Evolutionary conservation across 139 green algal species (phyloP), one percentile per base, ranked within the genome.

Genomic region (Gonium pectorale): DNA sequence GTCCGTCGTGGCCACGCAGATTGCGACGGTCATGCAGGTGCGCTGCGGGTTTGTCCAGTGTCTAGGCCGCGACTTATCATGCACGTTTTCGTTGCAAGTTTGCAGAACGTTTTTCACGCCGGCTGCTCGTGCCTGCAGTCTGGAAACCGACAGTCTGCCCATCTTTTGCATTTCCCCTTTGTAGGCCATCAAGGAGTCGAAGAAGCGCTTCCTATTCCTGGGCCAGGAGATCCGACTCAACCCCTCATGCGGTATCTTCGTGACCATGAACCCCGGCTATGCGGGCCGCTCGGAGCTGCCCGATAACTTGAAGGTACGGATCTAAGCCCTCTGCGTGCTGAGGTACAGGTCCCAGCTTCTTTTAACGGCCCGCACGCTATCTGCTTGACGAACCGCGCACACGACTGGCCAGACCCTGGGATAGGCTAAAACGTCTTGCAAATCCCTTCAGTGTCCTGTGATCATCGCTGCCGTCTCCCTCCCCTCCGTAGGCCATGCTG

Each of bases 231-330:
- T 97, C 88, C 91, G 94, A 11, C 92, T 97, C 64, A 95, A 95
- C 74, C 86, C 94, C 27, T 90, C 90, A 3, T 97, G 95, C 89
- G 94, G 91, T 40, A 94, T 98, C 70, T 98, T 98, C 86, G 93
- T 98, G 52, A 98, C 95, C 38, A 98, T 98, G 95, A 98, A 98
- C 89, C 95, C 95, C 22, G 95, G 95, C 33, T 96, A 98, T 71
- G 88, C 88, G 19, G 86, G 81, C 73, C 86, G 86, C 54, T 90
- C 86, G 35, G 86, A 97, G 86, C 91, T 98, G 75, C 94, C 95
- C 46, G 95, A 97, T 79, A 97, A 97, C 88, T 85, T 98, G 33
- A 97, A 97, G 91, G 90, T 92, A 54, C 0, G 63, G 37, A 3
- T 31, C 19, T 31, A 15, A 63, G 54, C 54, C 54, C 5, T 5